Base-by-base conservation (phyloP, 2,329 filamentous ascomycete genomes). In the Claviceps sp. region DNA sequence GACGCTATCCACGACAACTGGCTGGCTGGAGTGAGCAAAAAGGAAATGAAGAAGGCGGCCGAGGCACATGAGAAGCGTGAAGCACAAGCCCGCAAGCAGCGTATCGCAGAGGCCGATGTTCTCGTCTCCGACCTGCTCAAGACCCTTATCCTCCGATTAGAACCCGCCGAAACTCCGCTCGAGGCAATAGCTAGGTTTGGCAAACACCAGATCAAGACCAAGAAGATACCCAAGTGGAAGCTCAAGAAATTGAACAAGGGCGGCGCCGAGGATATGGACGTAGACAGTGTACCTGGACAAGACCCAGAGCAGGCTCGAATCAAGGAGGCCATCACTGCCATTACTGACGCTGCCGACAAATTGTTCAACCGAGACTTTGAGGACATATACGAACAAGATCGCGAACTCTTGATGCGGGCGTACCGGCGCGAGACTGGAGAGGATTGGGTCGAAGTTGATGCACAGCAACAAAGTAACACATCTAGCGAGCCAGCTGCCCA, bases 1-100 rank as follows among this genome's bases (percentile, higher is more conserved):
- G 89, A 97, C 59, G 88, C 90, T 0, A 80, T 87, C 24, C 89
- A 98, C 66, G 93, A 98, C 69, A 79, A 78, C 36, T 98, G 93
- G 93, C 71, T 98, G 20, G 87, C 95, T 45, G 93, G 93, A 0
- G 72, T 96, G 20, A 93, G 85, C 58, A 96, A 95, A 66, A 95
- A 91, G 67, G 89, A 96, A 54, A 95, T 97, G 76, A 87, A 82
- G 63, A 83, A 81, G 56, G 93, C 93, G 0, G 88, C 84, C 42
- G 89, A 87, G 56, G 93, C 93, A 3, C 87, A 93, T 52, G 86
- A 95, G 61, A 89, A 84, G 69, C 78, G 90, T 34, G 88, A 95
- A 55, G 80, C 81, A 1, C 89, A 94, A 62, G 76, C 82, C 50
- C 79, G 85, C 53, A 76, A 82, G 61, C 81, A 82, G 59, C 82